Conservation (phyloP, 2,329 filamentous ascomycete genomes). For the Neonectria ditissima region DNA sequence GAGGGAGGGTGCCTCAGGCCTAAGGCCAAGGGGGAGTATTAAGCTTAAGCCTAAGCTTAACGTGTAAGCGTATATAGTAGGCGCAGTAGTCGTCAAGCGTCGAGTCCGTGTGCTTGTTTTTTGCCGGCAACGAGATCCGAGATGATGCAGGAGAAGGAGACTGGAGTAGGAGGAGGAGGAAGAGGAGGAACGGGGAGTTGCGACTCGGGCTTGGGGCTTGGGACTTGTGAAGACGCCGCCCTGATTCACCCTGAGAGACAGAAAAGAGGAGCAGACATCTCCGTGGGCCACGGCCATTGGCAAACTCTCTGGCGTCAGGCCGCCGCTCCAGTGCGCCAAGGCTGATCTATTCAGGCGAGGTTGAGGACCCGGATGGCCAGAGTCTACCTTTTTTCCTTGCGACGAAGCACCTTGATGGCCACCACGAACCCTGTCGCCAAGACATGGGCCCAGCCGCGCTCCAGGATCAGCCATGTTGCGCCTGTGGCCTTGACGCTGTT, state of each 20-base stretch:
- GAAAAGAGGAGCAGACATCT: neutral
- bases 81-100: neutral
- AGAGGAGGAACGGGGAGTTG: neutral
- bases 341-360: slow-evolving; percentile 4
- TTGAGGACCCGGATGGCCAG: slow-evolving; percentile 23
- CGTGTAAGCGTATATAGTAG: slow-evolving; percentile 11
- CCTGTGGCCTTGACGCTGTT: neutral
- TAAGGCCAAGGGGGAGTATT: neutral
- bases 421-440: slow-evolving; percentile 21
- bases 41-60: slow-evolving; percentile 15
- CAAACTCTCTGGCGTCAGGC: neutral
- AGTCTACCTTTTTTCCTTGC: neutral
- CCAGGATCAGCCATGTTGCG: neutral
- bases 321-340: slow-evolving; percentile 22
- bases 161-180: neutral
- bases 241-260: neutral
- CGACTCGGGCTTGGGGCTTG: neutral
- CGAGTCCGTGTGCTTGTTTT: slow-evolving; percentile 5
- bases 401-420: slow-evolving; percentile 41
- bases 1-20: neutral
- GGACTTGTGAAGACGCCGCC: neutral
- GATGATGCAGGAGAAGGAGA: neutral
- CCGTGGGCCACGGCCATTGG: slow-evolving; percentile 1
- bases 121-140: slow-evolving; percentile 14
- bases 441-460: neutral